phyloP scores from a whole-genome alignment of 176 grass and related monocot species.

The Ananas comosus region DNA sequence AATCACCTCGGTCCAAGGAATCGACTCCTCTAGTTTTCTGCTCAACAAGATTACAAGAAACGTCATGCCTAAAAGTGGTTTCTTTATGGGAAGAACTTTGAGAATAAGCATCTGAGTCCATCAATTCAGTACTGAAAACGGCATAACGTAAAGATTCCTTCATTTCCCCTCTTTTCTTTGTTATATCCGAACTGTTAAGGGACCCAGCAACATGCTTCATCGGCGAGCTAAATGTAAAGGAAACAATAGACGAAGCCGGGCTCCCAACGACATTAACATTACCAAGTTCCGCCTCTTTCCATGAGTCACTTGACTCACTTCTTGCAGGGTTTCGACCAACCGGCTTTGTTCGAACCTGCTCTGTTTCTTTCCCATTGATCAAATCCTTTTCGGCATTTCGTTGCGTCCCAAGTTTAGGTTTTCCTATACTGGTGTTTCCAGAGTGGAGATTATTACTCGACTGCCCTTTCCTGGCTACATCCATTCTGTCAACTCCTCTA shows the following conservation, averaged over 20 bases:
- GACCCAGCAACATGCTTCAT: slow-evolving; percentile 19
- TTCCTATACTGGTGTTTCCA: slow-evolving; percentile 20
- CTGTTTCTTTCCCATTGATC: slow-evolving; percentile 38
- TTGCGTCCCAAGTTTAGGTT: slow-evolving; percentile 8
- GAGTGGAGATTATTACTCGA: background rate
- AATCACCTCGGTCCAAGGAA: too few species aligned
- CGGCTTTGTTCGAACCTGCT: slow-evolving; percentile 34
- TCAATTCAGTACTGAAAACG: slow-evolving; percentile 18
- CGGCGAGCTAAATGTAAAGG: slow-evolving; percentile 43
- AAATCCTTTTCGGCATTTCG: slow-evolving; percentile 34
- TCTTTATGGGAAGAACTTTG: background rate
- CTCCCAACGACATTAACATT: slow-evolving; percentile 21
- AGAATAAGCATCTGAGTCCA: slow-evolving; percentile 1
- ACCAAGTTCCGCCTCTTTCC: slow-evolving; percentile 6
- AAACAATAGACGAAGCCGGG: slow-evolving; percentile 27
- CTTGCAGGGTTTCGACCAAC: slow-evolving; percentile 8
- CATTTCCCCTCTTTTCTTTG: slow-evolving; percentile 18
- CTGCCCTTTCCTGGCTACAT: slow-evolving; percentile 19
- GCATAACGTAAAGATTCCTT: slow-evolving; percentile 18
- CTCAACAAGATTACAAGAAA: too few species aligned
- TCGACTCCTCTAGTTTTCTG: too few species aligned
- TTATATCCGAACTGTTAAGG: slow-evolving; percentile 11
- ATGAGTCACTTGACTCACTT: slow-evolving; percentile 15
- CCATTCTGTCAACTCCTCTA: slow-evolving; percentile 31
- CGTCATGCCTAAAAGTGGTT: background rate